Base-by-base conservation (phyloP, 495 filamentous ascomycete genomes). In the Penicillium ochrochloron region DNA sequence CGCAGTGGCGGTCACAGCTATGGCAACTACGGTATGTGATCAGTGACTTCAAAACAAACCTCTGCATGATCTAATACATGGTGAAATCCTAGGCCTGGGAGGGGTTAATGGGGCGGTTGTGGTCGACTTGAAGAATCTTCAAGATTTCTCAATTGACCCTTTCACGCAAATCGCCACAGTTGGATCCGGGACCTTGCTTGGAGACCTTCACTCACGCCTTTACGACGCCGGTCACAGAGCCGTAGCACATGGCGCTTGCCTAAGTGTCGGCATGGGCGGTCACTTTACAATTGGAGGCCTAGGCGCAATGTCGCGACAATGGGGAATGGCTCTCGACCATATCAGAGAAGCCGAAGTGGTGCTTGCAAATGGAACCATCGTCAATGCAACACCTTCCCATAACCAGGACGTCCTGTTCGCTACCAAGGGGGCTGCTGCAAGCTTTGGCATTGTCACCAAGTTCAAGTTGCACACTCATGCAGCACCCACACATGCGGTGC, bases 1-100 rank as follows among this genome's bases (percentile, higher is more conserved):
- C 86, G 82, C 66, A 86, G 85, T 42, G 91, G 91, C 15, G 92
- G 92, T 1, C 92, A 93, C 70, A 91, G 88, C 15, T 92, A 89
- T 75, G 87, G 80, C 2, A 87, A 85, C 5, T 84, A 84, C 66
- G 75, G 75, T 74, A 70, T 50, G 59, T 60, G 31, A 56, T 6
- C 39, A 21, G 33, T 41, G 7, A 25, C 14, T 17, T 2, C 2
- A 14, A 8, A 39, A n/a, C 25, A 21, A 33, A 25, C 6, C 21
- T 17, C 31, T 7, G 17, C 27, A 52, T 60, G 3, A 72, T 72
- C 48, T 86, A 83, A 31, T 85, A 84, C 71, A 11, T 17, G 23
- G 14, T 56, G 8, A 37, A 25, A 34, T 31, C 46, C 60, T 55
- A 72, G 84, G 85, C 15, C 71, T 87, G 5, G 83, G 82, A 35